Base-by-base conservation (phyloP, 352 stramenopile genomes). In the Globisporangium irregulare region DNA sequence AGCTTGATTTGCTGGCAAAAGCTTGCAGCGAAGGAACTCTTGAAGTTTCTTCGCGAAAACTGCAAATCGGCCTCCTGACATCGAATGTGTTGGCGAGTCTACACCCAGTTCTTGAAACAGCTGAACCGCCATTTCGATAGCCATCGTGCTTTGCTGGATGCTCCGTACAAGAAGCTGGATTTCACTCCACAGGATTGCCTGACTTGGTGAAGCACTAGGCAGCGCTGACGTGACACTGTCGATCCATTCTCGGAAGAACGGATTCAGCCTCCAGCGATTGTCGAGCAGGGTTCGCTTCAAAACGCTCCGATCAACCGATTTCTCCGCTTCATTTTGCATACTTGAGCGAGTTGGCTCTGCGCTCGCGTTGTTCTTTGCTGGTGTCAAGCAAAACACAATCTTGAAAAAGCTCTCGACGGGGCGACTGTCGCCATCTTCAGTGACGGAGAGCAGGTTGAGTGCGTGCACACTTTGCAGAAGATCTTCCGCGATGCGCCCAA, bases 211-310 rank as follows among this genome's bases (percentile, higher is more conserved):
- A 43, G 22, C 22, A 1, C 36, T 53, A 20, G 9, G 3, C 1
- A 51, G 36, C 5, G 38, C 59, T 55, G 32, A 22, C 12, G 4
- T 20, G 12, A 67, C 18, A 29, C 14, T 29, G 22, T 50, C 4
- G 20, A 24, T 25, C 61, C 61, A 67, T 4, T 32, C n/a, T 5
- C 12, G 29, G 18, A 60, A 67, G 51, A 67, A 67, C 27, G 48
- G 46, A 50, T 60, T 59, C 22, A n/a, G 20, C 14, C 43, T 10
- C 59, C 59, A 64, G 22, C 38, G 59, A 1, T 36, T 41, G 41
- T 15, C 25, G 6, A 20, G 38, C 1, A 64, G 38, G 38, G 18
- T 55, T 29, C 25, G 32, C 14, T 38, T 22, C 24, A 64, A 32
- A 10, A 22, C 25, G 2, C 0, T 1, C 9, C 38, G 20, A 22